A percentile compares a stretch with the other conserved stretches of the same genome.
phyloP scores from a whole-genome alignment of 768 basidiomycete genomes.

The Phylloporus sp. region DNA sequence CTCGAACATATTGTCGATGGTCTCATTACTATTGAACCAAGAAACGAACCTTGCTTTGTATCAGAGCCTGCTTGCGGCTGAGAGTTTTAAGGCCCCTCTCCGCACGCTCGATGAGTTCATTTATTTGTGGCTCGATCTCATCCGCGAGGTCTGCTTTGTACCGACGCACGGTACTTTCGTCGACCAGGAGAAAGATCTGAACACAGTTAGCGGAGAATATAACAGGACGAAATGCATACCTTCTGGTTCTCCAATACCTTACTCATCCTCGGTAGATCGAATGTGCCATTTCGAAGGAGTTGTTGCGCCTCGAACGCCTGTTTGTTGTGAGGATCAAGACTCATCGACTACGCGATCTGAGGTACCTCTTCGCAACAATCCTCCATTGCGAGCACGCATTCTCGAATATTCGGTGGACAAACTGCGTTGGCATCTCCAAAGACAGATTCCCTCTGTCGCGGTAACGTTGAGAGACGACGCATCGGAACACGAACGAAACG shows the following conservation, averaged over 20 bases:
- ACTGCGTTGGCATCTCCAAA: constrained; percentile 63
- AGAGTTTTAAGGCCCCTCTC: constrained; percentile 62
- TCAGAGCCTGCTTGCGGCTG: constrained; percentile 53
- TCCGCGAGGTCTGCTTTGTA: constrained; percentile 74
- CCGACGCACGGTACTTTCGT: constrained; percentile 64
- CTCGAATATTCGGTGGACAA: constrained; percentile 67
- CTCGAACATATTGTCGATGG: neutral
- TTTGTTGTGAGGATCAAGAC: neutral
- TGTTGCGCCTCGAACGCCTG: constrained; percentile 67
- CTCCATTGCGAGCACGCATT: constrained; percentile 74
- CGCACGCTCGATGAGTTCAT: constrained; percentile 65
- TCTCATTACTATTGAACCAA: neutral
- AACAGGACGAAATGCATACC: constrained; percentile 34
- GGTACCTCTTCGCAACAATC: constrained; percentile 76
- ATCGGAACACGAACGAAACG: constrained; percentile 21
- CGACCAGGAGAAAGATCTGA: constrained; percentile 70
- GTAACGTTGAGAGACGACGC: constrained; percentile 48
- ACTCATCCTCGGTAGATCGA: constrained; percentile 66
- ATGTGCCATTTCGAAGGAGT: constrained; percentile 63
- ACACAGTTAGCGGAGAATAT: constrained; percentile 3
- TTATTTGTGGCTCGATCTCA: constrained; percentile 77
- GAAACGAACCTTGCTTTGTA: constrained; percentile 56
- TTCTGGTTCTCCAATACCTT: constrained; percentile 63
- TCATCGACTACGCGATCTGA: neutral
- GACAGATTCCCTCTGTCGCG: constrained; percentile 56